Conservation (phyloP, 1,284 basidiomycete genomes). For the Cryptococcus depauperatus region DNA sequence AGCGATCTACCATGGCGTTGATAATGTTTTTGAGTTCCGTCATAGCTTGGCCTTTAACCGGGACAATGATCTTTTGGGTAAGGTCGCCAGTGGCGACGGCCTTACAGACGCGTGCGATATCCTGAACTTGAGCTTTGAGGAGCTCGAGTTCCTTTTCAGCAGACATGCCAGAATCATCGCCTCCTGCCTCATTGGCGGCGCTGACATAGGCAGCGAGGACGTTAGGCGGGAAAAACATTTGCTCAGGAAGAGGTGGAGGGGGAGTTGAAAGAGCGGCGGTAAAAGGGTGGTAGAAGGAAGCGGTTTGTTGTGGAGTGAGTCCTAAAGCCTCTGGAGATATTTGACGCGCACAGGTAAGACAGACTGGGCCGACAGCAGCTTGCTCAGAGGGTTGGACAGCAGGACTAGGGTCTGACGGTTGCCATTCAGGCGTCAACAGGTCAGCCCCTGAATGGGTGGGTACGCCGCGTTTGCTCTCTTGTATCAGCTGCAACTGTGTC, state of each 20-base stretch:
- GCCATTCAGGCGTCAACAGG: slow-evolving; percentile 30
- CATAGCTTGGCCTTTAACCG: slow-evolving; percentile 94
- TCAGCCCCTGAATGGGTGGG: slow-evolving; percentile 3
- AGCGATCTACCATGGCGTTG: slow-evolving; percentile 77
- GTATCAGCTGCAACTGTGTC: slow-evolving; percentile 6
- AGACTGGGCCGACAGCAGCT: slow-evolving; percentile 5
- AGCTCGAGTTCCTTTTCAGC: slow-evolving; percentile 62
- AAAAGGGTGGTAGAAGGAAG: slow-evolving; percentile 21
- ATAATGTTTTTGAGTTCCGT: slow-evolving; percentile 96
- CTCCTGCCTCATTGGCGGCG: neutral
- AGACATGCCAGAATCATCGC: slow-evolving; percentile 37
- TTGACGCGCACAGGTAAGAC: slow-evolving; percentile 23
- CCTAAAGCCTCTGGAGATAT: slow-evolving; percentile 8
- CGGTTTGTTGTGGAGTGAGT: slow-evolving; percentile 8
- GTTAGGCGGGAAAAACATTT: slow-evolving; percentile 15
- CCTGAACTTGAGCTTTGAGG: slow-evolving; percentile 81
- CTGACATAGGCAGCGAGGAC: slow-evolving; percentile 2
- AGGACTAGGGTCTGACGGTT: slow-evolving; percentile 13
- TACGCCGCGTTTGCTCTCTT: neutral
- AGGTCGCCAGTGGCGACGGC: slow-evolving; percentile 91
- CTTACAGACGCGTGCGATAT: slow-evolving; percentile 78
- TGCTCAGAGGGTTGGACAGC: neutral
- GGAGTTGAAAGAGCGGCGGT: slow-evolving; percentile 21
- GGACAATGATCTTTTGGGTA: slow-evolving; percentile 91
- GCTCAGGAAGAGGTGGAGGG: slow-evolving; percentile 17